Percentiles rank a stretch among this genome's conserved stretches.
Evolutionary conservation across 73 alveolate genomes (phyloP).

Genomic region (Uronychia setigera): DNA sequence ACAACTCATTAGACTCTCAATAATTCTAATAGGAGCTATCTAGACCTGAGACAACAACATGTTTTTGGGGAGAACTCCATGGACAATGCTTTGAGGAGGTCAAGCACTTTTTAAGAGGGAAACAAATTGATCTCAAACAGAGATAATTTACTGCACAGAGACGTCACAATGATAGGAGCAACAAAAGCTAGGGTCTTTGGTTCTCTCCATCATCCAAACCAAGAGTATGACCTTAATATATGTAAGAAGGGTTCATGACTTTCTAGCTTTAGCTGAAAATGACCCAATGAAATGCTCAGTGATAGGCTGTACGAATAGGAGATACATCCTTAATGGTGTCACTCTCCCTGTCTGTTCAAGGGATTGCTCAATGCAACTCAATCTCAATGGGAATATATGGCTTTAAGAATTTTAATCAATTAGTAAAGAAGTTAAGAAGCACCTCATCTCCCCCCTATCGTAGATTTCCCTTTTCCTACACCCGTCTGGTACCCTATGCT

Average conservation of each 20-base stretch:
- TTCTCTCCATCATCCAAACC: background rate
- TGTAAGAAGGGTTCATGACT: background rate
- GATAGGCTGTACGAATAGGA: background rate
- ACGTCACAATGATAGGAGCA: background rate
- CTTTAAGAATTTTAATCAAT: too few species aligned
- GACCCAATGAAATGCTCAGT: background rate
- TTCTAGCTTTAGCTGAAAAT: background rate
- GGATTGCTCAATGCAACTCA: background rate
- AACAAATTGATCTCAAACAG: background rate
- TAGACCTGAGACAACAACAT: background rate
- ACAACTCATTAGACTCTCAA: too few species aligned
- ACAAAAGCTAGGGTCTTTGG: too few species aligned
- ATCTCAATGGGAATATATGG: background rate
- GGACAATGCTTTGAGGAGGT: background rate
- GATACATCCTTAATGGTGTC: background rate
- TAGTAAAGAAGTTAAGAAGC: too few species aligned
- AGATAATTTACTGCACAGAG: background rate
- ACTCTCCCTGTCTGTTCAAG: background rate
- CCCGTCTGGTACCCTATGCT: too few species aligned
- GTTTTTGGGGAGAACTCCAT: background rate
- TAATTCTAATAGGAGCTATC: background rate
- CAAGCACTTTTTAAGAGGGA: background rate
- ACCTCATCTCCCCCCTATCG: too few species aligned
- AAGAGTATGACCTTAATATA: background rate
- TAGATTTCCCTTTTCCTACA: too few species aligned